Base-by-base conservation (phyloP, 768 basidiomycete genomes). In the Hericium rajendrae region DNA sequence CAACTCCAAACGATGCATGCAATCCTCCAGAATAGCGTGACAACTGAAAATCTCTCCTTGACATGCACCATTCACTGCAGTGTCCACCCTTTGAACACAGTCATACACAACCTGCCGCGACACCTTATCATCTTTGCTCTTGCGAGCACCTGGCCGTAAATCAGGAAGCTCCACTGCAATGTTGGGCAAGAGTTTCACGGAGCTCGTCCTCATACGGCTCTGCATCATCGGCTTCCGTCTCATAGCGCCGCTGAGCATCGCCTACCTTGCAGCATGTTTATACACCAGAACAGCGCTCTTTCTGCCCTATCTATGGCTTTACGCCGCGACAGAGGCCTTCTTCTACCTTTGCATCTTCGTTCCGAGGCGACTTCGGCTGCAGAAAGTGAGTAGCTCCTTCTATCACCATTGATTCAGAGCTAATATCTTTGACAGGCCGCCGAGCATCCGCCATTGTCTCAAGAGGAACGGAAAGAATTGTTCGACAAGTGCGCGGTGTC, bases 261-360 rank as follows among this genome's bases (percentile, higher is more conserved):
- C 57, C 38, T 74, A 61, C 74, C 70, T 61, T 59, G 76, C 10
- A 59, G 62, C 26, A 64, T 66, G 38, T 58, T 59, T 63, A 18
- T 68, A 69, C 55, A 51, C 58, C 0, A 60, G 65, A 5, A 53
- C 57, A 15, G 68, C 72, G 53, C 57, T 73, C 32, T 60, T 65
- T 26, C 67, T 68, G 3, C 67, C 65, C 28, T 68, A 68, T 58
- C 28, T 74, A 9, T 68, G 68, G 4, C 13, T 62, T 0, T 72
- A 75, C 24, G 73, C 82, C 0, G 43, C 66, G 4, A 57, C 70
- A 0, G 85, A 87, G 60, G 71, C 71, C 0, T 60, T 57, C 0
- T 86, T 86, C 63, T 83, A 77, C 59, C 48, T 73, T 2, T 59
- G 75, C 16, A 71, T 82, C 12, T 82, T 79, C 60, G 62, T 80